phyloP scores from a whole-genome alignment of 176 grass and related monocot species.

The Aegilops speltoides region DNA sequence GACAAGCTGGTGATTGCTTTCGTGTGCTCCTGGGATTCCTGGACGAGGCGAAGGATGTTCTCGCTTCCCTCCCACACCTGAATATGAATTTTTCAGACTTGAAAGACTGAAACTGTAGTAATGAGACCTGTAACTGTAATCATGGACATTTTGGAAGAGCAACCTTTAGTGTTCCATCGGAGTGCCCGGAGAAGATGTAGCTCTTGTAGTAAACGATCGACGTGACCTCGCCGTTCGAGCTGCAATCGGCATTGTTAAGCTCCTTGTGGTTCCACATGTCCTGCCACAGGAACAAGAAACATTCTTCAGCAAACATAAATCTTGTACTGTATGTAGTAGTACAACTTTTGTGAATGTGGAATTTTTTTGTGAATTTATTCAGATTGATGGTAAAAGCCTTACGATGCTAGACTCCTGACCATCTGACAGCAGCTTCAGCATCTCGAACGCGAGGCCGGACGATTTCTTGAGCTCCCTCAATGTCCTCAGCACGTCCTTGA shows the following conservation, averaged over 20 bases:
- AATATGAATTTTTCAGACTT: not conserved
- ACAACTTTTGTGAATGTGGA: not conserved
- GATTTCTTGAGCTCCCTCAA: conserved; percentile 73
- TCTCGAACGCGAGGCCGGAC: conserved; percentile 60
- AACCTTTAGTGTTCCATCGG: conserved; percentile 69
- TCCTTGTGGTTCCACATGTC: conserved; percentile 77
- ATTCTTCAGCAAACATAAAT: not conserved
- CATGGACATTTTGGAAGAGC: not conserved
- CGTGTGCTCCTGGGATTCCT: conserved; percentile 52
- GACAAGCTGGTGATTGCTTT: conserved; percentile 63
- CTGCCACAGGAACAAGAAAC: not conserved
- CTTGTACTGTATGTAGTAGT: no score
- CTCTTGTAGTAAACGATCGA: conserved; percentile 54
- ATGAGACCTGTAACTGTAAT: no score
- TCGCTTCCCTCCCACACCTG: conserved; percentile 70
- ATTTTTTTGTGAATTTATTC: no score
- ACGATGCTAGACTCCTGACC: conserved; percentile 73
- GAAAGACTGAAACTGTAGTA: not conserved
- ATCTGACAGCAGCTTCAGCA: conserved; percentile 72
- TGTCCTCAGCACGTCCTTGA: conserved; percentile 64
- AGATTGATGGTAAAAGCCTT: not conserved
- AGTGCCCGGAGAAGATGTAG: conserved; percentile 65
- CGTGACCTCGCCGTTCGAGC: conserved; percentile 52
- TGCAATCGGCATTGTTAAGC: conserved; percentile 52
- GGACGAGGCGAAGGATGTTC: conserved; percentile 39